Evolutionary conservation across 192 early-diverging fungal species (phyloP), one percentile per base, ranked within the genome.

Genomic region (Powellomyces hirtus): DNA sequence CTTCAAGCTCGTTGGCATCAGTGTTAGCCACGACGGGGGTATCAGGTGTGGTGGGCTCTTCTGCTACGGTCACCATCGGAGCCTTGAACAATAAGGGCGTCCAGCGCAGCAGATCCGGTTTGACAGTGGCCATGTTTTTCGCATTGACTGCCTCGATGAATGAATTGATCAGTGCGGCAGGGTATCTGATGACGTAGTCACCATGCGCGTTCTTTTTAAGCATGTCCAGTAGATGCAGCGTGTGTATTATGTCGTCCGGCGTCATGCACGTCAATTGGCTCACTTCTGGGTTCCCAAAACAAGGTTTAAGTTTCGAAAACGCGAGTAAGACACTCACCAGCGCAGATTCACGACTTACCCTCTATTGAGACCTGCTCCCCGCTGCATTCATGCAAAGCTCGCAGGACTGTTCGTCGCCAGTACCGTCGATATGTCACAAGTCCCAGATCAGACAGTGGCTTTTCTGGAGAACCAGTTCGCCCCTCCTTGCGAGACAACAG

Each of bases 401-500:
- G 26, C 22, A 83, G 34, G 11, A 81, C 38, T 16, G 63, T 65
- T 20, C 50, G 58, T 20, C 90, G 81, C 94, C 95, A 97, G 70
- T 93, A 95, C 14, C 85, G 85, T 37, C 90, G 78, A 66, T 95
- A 97, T 46, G 90, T 90, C 29, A 92, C 79, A 24, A 88, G 77
- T 11, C 94, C 95, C 34, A 96, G 85, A 50, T 91, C 91, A 20
- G 92, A 94, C 11, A 98, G 76, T 8, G 95, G 95, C 71, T 93
- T 94, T 70, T 98, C 95, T 31, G 94, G 95, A 0, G 90, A 88
- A 34, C 95, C 95, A 10, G 86, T 84, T 33, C 84, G 83, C 27
- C 86, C 81, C 51, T 94, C 92, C 5, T 80, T 79, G 63, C 82
- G 89, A 0, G 92, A 90, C 64, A 98, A 63, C 44, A 92, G 85